Conservation (phyloP, 2,329 filamentous ascomycete species). For the Penicillium crustosum region DNA sequence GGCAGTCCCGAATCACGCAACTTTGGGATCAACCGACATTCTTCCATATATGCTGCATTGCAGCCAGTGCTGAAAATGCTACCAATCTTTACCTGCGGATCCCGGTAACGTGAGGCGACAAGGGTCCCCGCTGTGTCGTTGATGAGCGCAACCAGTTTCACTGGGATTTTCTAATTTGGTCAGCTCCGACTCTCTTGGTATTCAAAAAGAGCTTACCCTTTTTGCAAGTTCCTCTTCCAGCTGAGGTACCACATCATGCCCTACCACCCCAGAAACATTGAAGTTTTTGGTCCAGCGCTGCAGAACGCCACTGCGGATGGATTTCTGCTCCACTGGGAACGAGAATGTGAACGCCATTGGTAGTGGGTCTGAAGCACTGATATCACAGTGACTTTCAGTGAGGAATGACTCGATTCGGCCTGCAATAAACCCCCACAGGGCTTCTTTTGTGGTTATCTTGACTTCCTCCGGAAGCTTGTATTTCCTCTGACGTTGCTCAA, state of each 20-base stretch:
- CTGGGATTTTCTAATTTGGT: constrained; percentile 66
- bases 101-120: constrained; percentile 87
- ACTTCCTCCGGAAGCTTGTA: constrained; percentile 82
- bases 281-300: constrained; percentile 94
- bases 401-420: constrained; percentile 80
- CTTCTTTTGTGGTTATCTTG: constrained; percentile 72
- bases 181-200: background rate
- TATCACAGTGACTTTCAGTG: constrained; percentile 65
- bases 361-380: constrained; percentile 45
- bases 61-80: constrained; percentile 96
- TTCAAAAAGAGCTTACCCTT: constrained; percentile 46
- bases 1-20: constrained; percentile 77
- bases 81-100: constrained; percentile 80
- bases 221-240: constrained; percentile 71
- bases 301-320: constrained; percentile 79
- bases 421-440: constrained; percentile 85
- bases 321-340: constrained; percentile 81
- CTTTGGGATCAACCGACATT: constrained; percentile 80
- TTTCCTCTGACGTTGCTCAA: constrained; percentile 83
- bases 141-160: constrained; percentile 81
- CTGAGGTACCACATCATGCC: constrained; percentile 78
- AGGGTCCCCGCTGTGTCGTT: constrained; percentile 94
- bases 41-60: constrained; percentile 94
- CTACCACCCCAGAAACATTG: constrained; percentile 83
- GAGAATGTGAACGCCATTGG: constrained; percentile 88